Conservation (phyloP, 2,329 filamentous ascomycete species). For the Aureobasidium sp. region DNA sequence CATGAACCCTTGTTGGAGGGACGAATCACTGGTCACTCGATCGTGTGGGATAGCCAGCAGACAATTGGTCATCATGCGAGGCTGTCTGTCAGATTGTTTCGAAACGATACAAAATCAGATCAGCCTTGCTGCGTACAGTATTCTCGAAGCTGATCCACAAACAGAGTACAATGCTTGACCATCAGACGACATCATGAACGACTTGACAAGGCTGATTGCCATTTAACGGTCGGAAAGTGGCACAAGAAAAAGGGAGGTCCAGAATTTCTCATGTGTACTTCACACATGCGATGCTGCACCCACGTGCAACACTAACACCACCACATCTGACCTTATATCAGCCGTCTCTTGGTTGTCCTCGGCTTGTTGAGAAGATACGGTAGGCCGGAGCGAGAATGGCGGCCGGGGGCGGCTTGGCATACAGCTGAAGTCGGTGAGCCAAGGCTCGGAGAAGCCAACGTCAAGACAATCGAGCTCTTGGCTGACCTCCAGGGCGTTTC, state of each 20-base stretch:
- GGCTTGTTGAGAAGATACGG: background rate
- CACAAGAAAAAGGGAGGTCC: background rate
- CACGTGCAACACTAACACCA: slow-evolving; percentile 3
- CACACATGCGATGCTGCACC: background rate
- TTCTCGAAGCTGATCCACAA: background rate
- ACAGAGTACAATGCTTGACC: background rate
- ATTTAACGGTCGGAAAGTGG: slow-evolving; percentile 1
- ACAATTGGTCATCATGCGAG: background rate
- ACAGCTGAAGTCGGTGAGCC: slow-evolving; percentile 3
- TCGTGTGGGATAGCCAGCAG: too few species aligned
- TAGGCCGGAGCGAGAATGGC: background rate
- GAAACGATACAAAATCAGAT: background rate
- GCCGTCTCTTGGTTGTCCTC: slow-evolving; percentile 4
- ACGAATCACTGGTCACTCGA: too few species aligned
- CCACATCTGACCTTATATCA: background rate
- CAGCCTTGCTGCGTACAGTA: background rate
- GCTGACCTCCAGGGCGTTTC: background rate
- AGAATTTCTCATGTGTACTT: background rate
- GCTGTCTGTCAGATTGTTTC: background rate
- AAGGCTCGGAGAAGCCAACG: background rate
- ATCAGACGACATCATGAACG: background rate
- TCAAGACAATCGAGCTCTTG: slow-evolving; percentile 4
- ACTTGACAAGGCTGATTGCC: background rate
- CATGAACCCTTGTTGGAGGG: too few species aligned
- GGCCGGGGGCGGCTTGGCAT: slow-evolving; percentile 6